Evolutionary conservation across 768 basidiomycete species (phyloP), one percentile per base, ranked within the genome.

Genomic region (Amanita muscaria): DNA sequence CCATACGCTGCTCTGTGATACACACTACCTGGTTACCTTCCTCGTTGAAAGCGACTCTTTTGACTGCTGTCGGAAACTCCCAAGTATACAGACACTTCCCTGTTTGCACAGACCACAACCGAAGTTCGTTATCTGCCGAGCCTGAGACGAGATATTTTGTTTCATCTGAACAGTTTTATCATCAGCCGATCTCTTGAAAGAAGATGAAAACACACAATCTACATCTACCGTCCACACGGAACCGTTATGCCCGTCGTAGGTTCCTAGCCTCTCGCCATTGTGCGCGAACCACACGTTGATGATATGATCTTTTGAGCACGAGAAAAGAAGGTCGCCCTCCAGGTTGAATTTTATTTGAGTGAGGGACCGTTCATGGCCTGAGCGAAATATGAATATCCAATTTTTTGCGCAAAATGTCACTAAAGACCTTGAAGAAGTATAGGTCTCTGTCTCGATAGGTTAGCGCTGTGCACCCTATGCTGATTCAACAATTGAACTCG

Each of bases 61-160:
- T 98, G 54, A 99, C 88, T 4, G 96, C 96, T 0, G 94, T 98
- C 27, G 88, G 88, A 73, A 96, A 97, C 63, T 98, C 94, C 96
- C 96, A 99, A 3, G 77, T 83, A 61, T 82, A 88, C 22, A 99
- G 71, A 58, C 89, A 92, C 65, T 96, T 90, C 47, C 94, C 96
- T 3, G 83, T 85, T 40, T 77, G 67, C 23, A 97, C 88, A 36
- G 75, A 72, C 96, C 94, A 99, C 7, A 99, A 72, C 50, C 83
- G 79, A 63, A 99, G 76, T 32, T 79, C 76, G 63, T 97, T 99
- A 64, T 99, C 94, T 12, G 96, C 94, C 2, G 93, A 79, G 8
- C 94, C 94, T 5, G 93, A 86, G 18, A 97, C 72, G 55, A 98
- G 70, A 65, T 80, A 92, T 61, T 71, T 77, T 49, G 92, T 85